Percentiles rank a stretch among this genome's conserved stretches.
Conservation (phyloP, 164 flowering plant species). For the Warburgia ugandensis region DNA sequence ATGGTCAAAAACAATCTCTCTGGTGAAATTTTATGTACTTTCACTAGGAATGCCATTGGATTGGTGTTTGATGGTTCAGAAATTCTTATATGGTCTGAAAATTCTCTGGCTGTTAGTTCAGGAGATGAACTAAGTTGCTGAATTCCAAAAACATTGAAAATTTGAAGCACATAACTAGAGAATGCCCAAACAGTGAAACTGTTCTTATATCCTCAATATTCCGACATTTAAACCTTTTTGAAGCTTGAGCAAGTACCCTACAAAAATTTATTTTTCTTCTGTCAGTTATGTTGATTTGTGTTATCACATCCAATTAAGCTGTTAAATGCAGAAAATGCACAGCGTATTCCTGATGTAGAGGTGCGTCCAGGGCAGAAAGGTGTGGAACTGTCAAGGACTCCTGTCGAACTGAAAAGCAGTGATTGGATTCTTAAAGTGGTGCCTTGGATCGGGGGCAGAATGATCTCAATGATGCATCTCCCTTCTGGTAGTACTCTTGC, state of each 20-base stretch:
- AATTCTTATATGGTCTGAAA: too few species aligned
- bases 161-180: too few species aligned
- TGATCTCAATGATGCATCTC: slow-evolving; percentile 75
- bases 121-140: too few species aligned
- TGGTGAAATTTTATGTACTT: too few species aligned
- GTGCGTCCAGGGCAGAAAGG: slow-evolving; percentile 50
- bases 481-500: slow-evolving; percentile 86
- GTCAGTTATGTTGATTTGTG: not conserved
- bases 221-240: not conserved
- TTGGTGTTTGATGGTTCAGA: too few species aligned
- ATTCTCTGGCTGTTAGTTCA: too few species aligned
- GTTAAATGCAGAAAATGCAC: slow-evolving; percentile 52
- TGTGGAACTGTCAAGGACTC: slow-evolving; percentile 56
- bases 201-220: too few species aligned
- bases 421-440: slow-evolving; percentile 79
- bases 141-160: too few species aligned
- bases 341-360: slow-evolving; percentile 53
- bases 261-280: not conserved
- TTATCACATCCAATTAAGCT: not conserved
- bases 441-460: slow-evolving; percentile 97
- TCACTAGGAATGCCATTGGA: too few species aligned
- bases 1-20: too few species aligned
- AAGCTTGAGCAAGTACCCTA: not conserved
- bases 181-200: too few species aligned
- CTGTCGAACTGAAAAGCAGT: slow-evolving; percentile 64